phyloP scores from a whole-genome alignment of 2,329 filamentous ascomycete species.

The Tolypocladium sp. region DNA sequence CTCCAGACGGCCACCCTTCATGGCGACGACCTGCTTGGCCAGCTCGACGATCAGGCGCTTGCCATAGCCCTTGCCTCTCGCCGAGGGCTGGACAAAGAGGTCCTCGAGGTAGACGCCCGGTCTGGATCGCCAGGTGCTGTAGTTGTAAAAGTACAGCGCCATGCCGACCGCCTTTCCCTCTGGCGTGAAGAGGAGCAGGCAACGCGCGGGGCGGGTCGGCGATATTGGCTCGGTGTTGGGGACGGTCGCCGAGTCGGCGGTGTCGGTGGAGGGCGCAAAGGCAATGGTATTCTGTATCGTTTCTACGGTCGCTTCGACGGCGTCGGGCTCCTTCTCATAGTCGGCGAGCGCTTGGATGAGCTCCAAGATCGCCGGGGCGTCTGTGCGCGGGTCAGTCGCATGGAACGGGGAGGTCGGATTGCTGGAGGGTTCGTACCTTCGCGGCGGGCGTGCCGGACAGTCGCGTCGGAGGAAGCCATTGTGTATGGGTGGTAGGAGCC shows the following conservation, averaged over 20 bases:
- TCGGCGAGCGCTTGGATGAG: conserved; percentile 79
- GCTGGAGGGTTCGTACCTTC: conserved; percentile 36
- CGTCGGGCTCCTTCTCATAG: conserved; percentile 70
- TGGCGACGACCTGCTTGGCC: conserved; percentile 67
- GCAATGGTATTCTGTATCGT: conserved; percentile 68
- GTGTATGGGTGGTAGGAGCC: background rate
- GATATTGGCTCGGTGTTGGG: conserved; percentile 45
- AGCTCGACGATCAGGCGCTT: conserved; percentile 64
- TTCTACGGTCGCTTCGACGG: conserved; percentile 70
- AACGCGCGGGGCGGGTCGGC: conserved; percentile 58
- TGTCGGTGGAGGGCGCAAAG: conserved; percentile 51
- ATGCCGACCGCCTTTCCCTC: conserved; percentile 54
- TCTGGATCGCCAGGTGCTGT: conserved; percentile 83
- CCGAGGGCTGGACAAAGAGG: conserved; percentile 66
- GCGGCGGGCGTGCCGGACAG: conserved; percentile 40
- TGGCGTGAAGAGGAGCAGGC: conserved; percentile 54
- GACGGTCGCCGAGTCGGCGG: conserved; percentile 24
- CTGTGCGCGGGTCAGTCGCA: conserved; percentile 32
- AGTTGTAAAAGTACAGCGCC: conserved; percentile 92
- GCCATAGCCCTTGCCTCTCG: conserved; percentile 72
- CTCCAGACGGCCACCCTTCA: conserved; percentile 69
- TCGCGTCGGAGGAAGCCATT: conserved; percentile 2
- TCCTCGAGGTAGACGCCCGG: conserved; percentile 92
- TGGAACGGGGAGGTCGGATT: conserved; percentile 1
- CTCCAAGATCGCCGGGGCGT: conserved; percentile 70